Evolutionary conservation across 1,284 basidiomycete species (phyloP).

Genomic region (Takashimella tepidaria): DNA sequence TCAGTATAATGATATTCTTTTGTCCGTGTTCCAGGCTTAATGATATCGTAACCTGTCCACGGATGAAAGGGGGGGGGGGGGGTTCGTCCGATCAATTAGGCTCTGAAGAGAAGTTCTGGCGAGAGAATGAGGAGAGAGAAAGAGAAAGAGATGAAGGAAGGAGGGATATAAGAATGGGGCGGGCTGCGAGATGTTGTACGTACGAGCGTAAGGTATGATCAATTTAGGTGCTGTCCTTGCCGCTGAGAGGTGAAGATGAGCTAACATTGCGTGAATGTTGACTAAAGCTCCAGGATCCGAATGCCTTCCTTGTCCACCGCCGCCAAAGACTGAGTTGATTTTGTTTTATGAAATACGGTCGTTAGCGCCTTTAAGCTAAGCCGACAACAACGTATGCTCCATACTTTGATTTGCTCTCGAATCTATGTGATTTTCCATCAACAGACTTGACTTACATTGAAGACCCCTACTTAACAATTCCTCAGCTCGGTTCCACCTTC

Average conservation of each 20-base stretch:
- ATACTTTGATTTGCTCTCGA: too few relatives aligned
- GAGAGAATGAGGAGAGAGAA: too few relatives aligned
- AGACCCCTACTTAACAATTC: constrained; percentile 42
- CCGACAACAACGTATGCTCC: too few relatives aligned
- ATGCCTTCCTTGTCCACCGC: constrained; percentile 33
- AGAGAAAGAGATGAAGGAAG: too few relatives aligned
- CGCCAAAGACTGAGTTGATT: constrained; percentile 25
- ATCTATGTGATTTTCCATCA: too few relatives aligned
- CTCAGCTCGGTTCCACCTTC: constrained; percentile 35
- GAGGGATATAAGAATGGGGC: too few relatives aligned
- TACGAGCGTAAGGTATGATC: constrained; percentile 65
- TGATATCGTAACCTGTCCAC: constrained; percentile 64
- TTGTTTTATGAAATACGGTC: too few relatives aligned
- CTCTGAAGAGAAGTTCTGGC: too few relatives aligned
- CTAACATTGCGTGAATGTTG: constrained; percentile 70
- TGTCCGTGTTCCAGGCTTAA: constrained; percentile 54
- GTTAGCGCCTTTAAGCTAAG: too few relatives aligned
- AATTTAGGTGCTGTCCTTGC: constrained; percentile 76
- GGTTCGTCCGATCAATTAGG: neutral
- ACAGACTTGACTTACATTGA: constrained; percentile 34
- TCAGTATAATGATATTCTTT: constrained; percentile 63
- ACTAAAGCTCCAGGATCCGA: constrained; percentile 44
- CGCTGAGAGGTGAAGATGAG: constrained; percentile 72
- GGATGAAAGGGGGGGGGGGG: neutral
- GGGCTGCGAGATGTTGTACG: constrained; percentile 38